Evolutionary conservation across 2,329 filamentous ascomycete species (phyloP), one percentile per base, ranked within the genome.

Genomic region (Cadophora sp.): DNA sequence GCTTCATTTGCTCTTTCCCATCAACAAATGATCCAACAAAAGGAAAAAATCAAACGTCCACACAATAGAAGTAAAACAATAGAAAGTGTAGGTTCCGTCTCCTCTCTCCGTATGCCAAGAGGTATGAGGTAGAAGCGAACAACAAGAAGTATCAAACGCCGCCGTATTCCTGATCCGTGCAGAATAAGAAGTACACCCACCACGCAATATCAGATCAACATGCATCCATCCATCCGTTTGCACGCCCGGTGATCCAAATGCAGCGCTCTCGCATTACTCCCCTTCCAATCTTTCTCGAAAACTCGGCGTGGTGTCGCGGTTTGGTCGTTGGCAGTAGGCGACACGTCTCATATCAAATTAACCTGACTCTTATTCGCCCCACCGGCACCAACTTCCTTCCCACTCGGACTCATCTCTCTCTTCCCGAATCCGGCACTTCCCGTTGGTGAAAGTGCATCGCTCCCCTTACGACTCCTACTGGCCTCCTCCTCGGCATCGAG

Each of bases 401-500:
- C 75, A 68, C 71, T 74, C 5, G 74, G 75, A 55, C 74, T 76
- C 73, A 73, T 74, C 62, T 76, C 75, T 43, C 72, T 70, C 62
- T 70, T 70, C 9, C 64, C 66, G 1, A 22, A 8, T 3, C 50
- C 62, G 6, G 65, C 63, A 16, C 37, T 46, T 4, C 60, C 60
- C 14, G 66, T 67, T 5, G 71, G 69, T 14, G 65, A 64, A 3
- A 70, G 62, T 4, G 48, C 55, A 14, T 66, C 66, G 55, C 73
- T 75, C 0, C 69, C 72, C 64, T 74, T 75, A 5, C 73, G 67
- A 68, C 68, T 71, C 31, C 66, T 68, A 22, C 70, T 68, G 7
- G 72, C 73, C 29, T 68, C 71, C 58, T 79, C 77, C 40, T 78
- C 77, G 0, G 83, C 82, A 78, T 95, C 92, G 65, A 96, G 84